A percentile compares a stretch with the other conserved stretches of the same genome.
These are phyloP conservation scores for Monosporascus sp. DNA, from an alignment of 2,329 filamentous ascomycete genomes.

Conservation along the genomic window DNA sequence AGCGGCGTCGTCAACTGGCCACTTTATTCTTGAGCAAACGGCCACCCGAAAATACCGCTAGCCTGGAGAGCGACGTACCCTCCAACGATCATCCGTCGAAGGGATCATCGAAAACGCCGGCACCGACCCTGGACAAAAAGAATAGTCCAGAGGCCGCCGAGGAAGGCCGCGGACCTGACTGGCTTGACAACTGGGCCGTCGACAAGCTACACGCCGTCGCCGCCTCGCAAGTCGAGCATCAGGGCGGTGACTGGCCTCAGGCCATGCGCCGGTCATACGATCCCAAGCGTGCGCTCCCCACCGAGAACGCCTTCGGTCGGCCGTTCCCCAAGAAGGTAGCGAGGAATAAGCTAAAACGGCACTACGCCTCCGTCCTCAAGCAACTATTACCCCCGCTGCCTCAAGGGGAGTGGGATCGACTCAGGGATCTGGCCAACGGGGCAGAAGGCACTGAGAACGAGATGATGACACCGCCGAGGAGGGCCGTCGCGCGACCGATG, in stretches of 20 bases:
- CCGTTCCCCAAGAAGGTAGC: slow-evolving; percentile 33
- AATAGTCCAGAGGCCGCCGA: not conserved
- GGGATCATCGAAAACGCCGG: not conserved
- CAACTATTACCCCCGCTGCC: slow-evolving; percentile 52
- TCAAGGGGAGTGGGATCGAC: slow-evolving; percentile 48
- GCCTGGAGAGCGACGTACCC: slow-evolving; percentile 28
- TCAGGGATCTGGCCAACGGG: slow-evolving; percentile 43
- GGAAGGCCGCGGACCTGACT: slow-evolving; percentile 23
- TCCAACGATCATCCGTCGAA: not conserved
- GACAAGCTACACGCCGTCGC: slow-evolving; percentile 38
- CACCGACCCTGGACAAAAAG: not conserved
- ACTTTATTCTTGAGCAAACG: slow-evolving; percentile 33
- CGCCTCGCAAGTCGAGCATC: slow-evolving; percentile 34
- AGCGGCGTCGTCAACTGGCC: slow-evolving; percentile 42
- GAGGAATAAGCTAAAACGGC: slow-evolving; percentile 39
- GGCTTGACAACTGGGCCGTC: slow-evolving; percentile 47
- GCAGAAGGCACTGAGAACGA: slow-evolving; percentile 26
- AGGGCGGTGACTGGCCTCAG: slow-evolving; percentile 20
- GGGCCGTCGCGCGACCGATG: slow-evolving; percentile 23
- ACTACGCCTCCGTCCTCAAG: slow-evolving; percentile 41
- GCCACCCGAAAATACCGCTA: slow-evolving; percentile 34
- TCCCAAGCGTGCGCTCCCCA: slow-evolving; percentile 33
- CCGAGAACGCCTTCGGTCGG: slow-evolving; percentile 45
- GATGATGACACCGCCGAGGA: slow-evolving; percentile 33
- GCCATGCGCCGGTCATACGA: slow-evolving; percentile 26